Evolutionary conservation across 352 stramenopile genomes (phyloP), one percentile per base, ranked within the genome.

Genomic region (Peronosclerospora sorghi): DNA sequence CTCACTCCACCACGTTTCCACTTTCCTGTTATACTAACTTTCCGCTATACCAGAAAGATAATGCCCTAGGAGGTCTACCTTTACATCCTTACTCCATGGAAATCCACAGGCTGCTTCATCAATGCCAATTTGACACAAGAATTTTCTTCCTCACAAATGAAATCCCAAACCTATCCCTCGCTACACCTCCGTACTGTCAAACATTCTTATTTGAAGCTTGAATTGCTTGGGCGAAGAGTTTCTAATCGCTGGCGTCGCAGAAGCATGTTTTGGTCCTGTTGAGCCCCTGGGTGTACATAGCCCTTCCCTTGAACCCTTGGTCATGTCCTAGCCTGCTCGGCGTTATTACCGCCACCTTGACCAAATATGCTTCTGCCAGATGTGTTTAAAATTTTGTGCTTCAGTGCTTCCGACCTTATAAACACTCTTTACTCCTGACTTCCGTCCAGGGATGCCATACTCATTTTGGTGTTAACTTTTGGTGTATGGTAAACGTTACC

Each of bases 21-120:
- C 45, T 8, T 54, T 36, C 32, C 42, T 54, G 37, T 54, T 20
- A 17, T 34, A 48, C 7, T 48, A 41, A 9, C 21, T 6, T 8
- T 43, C 24, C 6, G 46, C 21, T 14, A 23, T 54, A 0, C 34
- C 39, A 1, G 15, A 8, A 13, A 48, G 10, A 19, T 44, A 41
- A 9, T 54, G 13, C 0, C 32, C 39, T 0, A 48, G 26, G 1
- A 54, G 13, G 5, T 48, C 20, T 1, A 53, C 29, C 21, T 47
- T 54, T 0, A 48, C 24, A 7, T 54, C 30, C 9, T 54, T 24
- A 4, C 4, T 27, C 28, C 48, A 55, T 27, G 10, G 0, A 13
- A 48, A 48, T 0, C 32, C 24, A 6, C 47, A 44, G 5, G 39
- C 13, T 0, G 32, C 39, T 20, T 54, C 10, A 19, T 5, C 35